Evolutionary conservation across 768 basidiomycete species (phyloP), one percentile per base, ranked within the genome.

Genomic region (Tylopilus cervinicoccineus): DNA sequence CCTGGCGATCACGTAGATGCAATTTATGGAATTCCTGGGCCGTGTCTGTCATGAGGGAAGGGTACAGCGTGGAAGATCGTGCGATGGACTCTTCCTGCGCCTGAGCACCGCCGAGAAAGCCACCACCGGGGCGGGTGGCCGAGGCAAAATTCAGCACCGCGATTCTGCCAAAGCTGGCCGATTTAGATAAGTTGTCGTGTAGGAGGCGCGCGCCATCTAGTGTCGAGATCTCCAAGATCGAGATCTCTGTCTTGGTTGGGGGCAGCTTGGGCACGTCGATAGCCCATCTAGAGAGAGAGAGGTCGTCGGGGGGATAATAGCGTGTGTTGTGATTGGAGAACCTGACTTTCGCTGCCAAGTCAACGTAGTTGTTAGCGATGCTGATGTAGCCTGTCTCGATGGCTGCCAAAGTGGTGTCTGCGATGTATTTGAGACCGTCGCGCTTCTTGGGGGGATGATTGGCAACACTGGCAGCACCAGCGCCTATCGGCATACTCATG

Each of bases 21-120:
- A 80, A 60, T 3, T 64, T 66, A 62, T 91, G 87, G 67, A 87
- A 90, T 33, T 74, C 71, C 37, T 76, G 69, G 1, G 78, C 82
- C 6, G 70, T 71, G 14, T 65, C 61, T 10, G 81, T 78, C 58
- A 74, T 72, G 47, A 90, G 81, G 9, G 81, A 76, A 2, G 76
- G 70, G 54, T 83, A 86, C 6, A 91, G 68, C 6, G 83, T 84
- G 11, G 86, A 88, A 5, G 86, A 79, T 34, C 88, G 80, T 11
- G 88, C 86, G 56, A 91, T 77, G 31, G 82, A 83, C 63, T 91
- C 88, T 63, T 91, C 88, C 57, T 91, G 88, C 2, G 88, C 88
- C 50, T 81, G 79, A 0, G 85, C 79, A 14, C 88, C 88, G 47
- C 65, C 73, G 49, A 78, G 73, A 65, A 91, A 89, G 6, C 88